Percentiles rank a stretch among this genome's conserved stretches.
Conservation (phyloP, 2,329 filamentous ascomycete genomes). For the Didymella lethalis region DNA sequence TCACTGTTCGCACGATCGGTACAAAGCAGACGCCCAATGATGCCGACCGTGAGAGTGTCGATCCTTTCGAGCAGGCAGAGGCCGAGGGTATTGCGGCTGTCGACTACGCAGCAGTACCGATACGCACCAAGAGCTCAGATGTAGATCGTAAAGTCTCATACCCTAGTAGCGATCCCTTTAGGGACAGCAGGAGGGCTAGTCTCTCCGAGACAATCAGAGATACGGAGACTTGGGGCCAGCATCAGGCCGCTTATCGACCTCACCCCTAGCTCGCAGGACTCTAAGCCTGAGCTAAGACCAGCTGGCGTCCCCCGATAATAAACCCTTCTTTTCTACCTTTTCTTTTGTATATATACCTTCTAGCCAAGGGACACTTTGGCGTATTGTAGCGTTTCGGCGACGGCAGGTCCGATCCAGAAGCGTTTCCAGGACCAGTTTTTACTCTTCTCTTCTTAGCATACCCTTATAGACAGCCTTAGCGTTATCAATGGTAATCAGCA, state of each 20-base stretch:
- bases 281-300: background rate
- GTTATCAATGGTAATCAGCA: constrained; percentile 5
- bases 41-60: background rate
- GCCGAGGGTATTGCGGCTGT: constrained; percentile 9
- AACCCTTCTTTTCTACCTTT: background rate
- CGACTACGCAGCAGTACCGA: constrained; percentile 13
- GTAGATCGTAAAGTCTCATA: background rate
- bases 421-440: background rate
- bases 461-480: constrained; percentile 3
- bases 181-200: constrained; percentile 15
- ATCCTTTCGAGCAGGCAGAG: constrained; percentile 11
- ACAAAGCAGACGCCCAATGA: background rate
- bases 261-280: background rate
- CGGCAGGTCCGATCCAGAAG: background rate
- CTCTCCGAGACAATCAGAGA: background rate
- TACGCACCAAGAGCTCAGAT: background rate
- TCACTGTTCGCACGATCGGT: constrained; percentile 33
- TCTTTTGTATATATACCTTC: constrained; percentile 1
- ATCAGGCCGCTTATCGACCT: background rate
- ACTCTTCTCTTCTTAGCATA: constrained; percentile 19
- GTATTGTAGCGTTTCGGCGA: background rate
- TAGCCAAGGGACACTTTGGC: background rate
- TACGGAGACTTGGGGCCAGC: background rate
- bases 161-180: constrained; percentile 11
- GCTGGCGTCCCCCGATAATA: background rate